Base-by-base conservation (phyloP, 2,329 filamentous ascomycete species). In the Fusarium sarcochroum region DNA sequence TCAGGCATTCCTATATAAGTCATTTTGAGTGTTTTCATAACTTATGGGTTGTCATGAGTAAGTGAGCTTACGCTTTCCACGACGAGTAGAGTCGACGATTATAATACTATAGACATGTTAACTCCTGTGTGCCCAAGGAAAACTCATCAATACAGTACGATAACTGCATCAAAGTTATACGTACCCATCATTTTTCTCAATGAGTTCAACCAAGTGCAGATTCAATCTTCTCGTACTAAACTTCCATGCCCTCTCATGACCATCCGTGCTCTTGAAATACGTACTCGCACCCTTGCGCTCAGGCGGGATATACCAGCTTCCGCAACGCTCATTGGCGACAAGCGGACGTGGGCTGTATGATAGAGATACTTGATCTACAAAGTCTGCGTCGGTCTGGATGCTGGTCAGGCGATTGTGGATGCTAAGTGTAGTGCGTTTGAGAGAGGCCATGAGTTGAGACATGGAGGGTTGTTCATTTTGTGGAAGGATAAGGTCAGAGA, bases 231-330 rank as follows among this genome's bases (percentile, higher is more conserved):
- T 84, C 21, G 91, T 87, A 79, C 93, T 97, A 76, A 98, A 97
- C 64, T 90, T 88, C 96, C 96, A 99, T 75, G 97, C 90, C 10
- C 93, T 90, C 52, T 90, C 89, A 78, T 99, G 96, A 1, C 96
- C 96, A 80, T 99, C 96, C 3, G 96, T 99, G 80, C 93, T 97
- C 84, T 99, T 99, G 81, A 98, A 99, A 80, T 98, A 99, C 32
- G 91, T 93, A 69, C 92, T 94, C 32, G 88, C 92, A 2, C 77
- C 80, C 79, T 95, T 96, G 25, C 75, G 75, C 9, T 78, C 78
- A 0, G 90, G 90, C 34, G 84, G 80, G 25, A 98, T 91, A 78
- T 98, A 98, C 96, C 96, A 99, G 79, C 93, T 95, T 1, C 96
- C 96, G 78, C 96, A 98, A 62, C 96, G 88, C 82, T 98, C 94